Conservation (phyloP, 1,284 basidiomycete species). For the Trametes pubescens region DNA sequence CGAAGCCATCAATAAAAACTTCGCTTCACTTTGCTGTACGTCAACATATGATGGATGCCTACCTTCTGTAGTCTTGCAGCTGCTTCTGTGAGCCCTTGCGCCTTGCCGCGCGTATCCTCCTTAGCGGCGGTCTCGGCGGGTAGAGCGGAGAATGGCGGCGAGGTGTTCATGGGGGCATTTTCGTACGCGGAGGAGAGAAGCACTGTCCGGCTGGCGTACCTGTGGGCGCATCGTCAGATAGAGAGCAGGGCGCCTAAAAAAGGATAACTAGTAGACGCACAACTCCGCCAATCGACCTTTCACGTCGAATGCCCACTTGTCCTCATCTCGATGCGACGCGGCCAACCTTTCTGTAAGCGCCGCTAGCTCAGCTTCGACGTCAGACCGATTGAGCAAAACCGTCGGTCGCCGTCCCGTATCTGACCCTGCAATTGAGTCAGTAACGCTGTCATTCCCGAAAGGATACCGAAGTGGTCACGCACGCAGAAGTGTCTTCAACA, state of each 20-base stretch:
- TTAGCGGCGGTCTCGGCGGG: conserved; percentile 18
- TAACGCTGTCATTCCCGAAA: background rate
- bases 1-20: background rate
- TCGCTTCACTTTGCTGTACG: background rate
- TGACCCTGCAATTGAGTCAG: conserved; percentile 6
- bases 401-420: conserved; percentile 11
- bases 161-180: conserved; percentile 39
- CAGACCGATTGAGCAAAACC: conserved; percentile 35
- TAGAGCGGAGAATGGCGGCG: conserved; percentile 35
- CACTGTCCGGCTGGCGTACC: conserved; percentile 21
- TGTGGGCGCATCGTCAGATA: conserved; percentile 4
- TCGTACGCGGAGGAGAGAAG: conserved; percentile 34
- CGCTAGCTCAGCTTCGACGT: conserved; percentile 32
- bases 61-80: conserved; percentile 36
- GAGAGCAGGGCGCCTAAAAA: background rate
- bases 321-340: conserved; percentile 17
- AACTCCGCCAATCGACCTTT: conserved; percentile 19
- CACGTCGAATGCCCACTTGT: conserved; percentile 23
- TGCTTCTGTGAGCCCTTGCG: conserved; percentile 25
- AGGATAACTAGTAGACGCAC: conserved; percentile 30
- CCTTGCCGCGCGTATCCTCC: conserved; percentile 17
- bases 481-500: conserved; percentile 33
- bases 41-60: background rate
- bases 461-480: background rate
- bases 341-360: conserved; percentile 11